Base-by-base conservation (phyloP, 2,329 filamentous ascomycete genomes). In the Chaetomium olivaceum region DNA sequence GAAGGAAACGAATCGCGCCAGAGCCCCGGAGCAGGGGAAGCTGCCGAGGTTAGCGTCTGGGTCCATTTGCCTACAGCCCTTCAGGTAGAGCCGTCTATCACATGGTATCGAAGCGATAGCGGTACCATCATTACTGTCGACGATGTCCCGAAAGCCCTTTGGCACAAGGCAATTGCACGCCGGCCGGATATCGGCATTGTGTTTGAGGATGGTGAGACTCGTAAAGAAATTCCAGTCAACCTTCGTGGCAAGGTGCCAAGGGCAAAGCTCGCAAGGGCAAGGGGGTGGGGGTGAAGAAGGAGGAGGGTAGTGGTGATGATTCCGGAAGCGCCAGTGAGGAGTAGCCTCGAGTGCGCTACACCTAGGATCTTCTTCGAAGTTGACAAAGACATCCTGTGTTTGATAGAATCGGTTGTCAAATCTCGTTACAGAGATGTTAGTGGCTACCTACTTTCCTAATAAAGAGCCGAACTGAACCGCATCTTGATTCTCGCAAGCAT, bases 21-120 rank as follows among this genome's bases (percentile, higher is more conserved):
- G 54, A 50, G 12, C 27, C 70, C 71, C 31, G 72, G 76, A 31
- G 68, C 72, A 8, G 66, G 74, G 11, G 72, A 73, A 51, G 74
- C 76, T 43, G 78, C 79, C 19, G 79, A 81, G 68, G 76, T 81
- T 9, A 76, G 73, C 60, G 80, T 81, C 63, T 80, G 78, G 74
- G 76, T 81, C 51, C 73, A 78, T 67, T 73, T 81, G 12, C 73
- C 69, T 27, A 71, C 73, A 19, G 74, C 74, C 6, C 73, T 81
- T 70, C 72, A 74, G 57, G 69, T 72, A 14, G 69, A 75, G 3
- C 73, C 74, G 2, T 71, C 71, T 21, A 74, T 80, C n/a, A 65
- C 67, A 11, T 81, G 79, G 79, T 73, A 75, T 9, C 74, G 75
- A 62, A 79, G 75, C 39, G 77, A 78, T 3, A 70, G 66, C n/a